Base-by-base conservation (phyloP, 495 filamentous ascomycete genomes). In the Lasiosphaeria miniovina region DNA sequence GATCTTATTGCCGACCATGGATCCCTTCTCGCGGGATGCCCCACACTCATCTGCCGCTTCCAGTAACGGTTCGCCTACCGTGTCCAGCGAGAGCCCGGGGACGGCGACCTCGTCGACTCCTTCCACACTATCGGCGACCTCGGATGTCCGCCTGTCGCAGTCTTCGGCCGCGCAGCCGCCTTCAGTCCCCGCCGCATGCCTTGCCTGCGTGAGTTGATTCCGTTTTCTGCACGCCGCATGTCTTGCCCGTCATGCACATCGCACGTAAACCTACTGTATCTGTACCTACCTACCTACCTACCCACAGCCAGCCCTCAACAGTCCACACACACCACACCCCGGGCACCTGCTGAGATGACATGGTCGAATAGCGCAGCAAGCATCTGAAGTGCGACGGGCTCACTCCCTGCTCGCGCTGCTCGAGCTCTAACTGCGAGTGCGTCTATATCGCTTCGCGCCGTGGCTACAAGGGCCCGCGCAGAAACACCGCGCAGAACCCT, bases 341-440 rank as follows among this genome's bases (percentile, higher is more conserved):
- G 24, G 57, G 9, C 41, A 33, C 40, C 35, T 59, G 59, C 59
- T 64, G 59, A 68, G 61, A 51, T 33, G 32, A 24, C 24, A 24
- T 24, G 54, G 10, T 32, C 10, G 36, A 36, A 58, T 65, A 81
- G 78, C 74, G 79, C 50, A 65, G 52, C 59, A 81, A 81, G 60
- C 79, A 81, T 64, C 71, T 81, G 57, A 81, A 79, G 61, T 81
- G 79, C 62, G 76, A 80, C 58, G 79, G 79, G 32, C 59, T 61
- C 24, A 74, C 59, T 46, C 77, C 77, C 31, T 81, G 79, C 65
- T 65, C 69, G 52, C 79, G 79, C 17, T 81, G 79, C 60, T 65
- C 63, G 12, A 56, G 65, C 51, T 74, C 74, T 49, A 71, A 70
- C 54, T 57, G 66, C 17, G 76, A 80, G 60, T 81, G 79, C 61